Conservation (phyloP, 345 rosid genomes). For the Camelina hispida region DNA sequence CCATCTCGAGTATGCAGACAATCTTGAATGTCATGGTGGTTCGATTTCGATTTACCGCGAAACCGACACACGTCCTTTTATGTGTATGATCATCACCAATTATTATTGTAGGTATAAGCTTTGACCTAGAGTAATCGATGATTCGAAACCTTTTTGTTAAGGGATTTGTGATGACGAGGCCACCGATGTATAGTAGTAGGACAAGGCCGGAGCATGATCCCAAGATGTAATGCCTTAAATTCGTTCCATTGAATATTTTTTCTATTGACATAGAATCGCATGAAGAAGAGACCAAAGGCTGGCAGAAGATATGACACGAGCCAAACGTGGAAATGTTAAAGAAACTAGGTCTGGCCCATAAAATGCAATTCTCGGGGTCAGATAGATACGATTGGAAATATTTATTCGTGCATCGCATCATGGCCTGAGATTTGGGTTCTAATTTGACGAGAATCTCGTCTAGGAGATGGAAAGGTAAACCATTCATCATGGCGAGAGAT, state of each 20-base stretch:
- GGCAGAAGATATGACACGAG: neutral
- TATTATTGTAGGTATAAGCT: neutral
- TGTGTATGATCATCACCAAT: neutral
- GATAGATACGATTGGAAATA: neutral
- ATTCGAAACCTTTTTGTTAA: neutral
- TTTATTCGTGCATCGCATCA: neutral
- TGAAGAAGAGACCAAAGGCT: neutral
- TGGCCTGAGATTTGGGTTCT: neutral
- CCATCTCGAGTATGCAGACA: too few species aligned
- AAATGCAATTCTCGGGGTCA: neutral
- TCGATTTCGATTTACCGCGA: neutral
- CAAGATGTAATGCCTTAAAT: neutral
- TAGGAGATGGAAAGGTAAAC: slow-evolving; percentile 2
- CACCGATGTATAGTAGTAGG: neutral
- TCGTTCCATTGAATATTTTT: too few species aligned
- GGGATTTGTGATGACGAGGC: neutral
- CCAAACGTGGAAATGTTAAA: neutral
- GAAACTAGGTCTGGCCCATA: neutral
- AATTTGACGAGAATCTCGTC: slow-evolving; percentile 1
- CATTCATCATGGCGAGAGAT: neutral
- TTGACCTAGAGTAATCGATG: neutral
- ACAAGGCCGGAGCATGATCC: slow-evolving; percentile 9
- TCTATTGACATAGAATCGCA: neutral
- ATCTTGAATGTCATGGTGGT: neutral
- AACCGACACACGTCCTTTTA: neutral